Evolutionary conservation across 2,329 filamentous ascomycete species (phyloP), one percentile per base, ranked within the genome.

Genomic region (Talaromyces sp.): DNA sequence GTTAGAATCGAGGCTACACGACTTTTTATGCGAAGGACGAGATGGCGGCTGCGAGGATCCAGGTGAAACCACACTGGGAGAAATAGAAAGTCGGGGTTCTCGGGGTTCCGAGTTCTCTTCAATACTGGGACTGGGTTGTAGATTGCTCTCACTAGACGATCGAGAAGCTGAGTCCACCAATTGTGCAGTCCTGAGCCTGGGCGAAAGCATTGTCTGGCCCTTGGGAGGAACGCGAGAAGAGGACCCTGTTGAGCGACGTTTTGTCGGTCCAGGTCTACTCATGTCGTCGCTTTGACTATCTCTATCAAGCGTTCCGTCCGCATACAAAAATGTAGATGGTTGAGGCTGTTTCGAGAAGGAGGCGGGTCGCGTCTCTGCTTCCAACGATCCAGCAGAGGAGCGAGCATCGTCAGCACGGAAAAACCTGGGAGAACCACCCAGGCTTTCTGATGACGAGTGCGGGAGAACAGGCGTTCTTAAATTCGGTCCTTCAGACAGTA

Each of bases 341-440:
- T 69, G 67, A 7, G 68, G 62, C 21, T 64, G 58, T 59, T 72
- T 73, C 29, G 56, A 63, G 35, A 64, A 65, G 21, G 65, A 59
- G 54, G 68, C 68, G 21, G 69, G 65, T 43, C 70, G 69, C 60
- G 63, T 57, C 35, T 74, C 73, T 27, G 64, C 52, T 26, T 77
- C 73, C 27, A 58, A 50, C 4, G 71, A 71, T n/a, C 76, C 77
- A 32, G 76, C 76, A 29, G 77, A 65, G 24, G 79, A 75, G 67
- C 84, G 87, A 43, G 84, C 89, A 67, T 96, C 91, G 72, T 87
- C 91, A 29, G 93, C 95, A 72, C 96, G 93, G 73, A 99, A 97
- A 82, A 98, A 98, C 78, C 91, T 93, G 58, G 88, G 76, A 21
- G 73, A 69, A 4, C 69, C 71, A 17, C 72, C 64, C 6, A 72